Percentiles rank a stretch among this genome's conserved stretches.
Conservation (phyloP, 371 early-diverging fungal genomes). For the Capniomyces stellatus region DNA sequence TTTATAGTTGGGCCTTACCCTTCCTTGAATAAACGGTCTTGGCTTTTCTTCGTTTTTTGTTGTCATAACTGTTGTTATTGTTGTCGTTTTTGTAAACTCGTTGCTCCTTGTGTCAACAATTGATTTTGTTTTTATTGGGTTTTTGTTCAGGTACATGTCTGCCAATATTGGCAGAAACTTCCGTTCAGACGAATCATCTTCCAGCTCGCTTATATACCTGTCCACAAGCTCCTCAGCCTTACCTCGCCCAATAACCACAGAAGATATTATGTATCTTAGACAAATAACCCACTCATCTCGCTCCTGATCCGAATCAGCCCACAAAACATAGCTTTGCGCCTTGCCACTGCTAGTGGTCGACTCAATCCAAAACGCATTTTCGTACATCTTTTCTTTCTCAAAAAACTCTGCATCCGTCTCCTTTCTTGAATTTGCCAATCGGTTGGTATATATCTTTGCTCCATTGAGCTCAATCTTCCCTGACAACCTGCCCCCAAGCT, state of each 20-base stretch:
- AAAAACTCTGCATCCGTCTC: neutral
- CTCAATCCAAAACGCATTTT: neutral
- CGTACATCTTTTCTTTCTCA: neutral
- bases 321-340: slow-evolving; percentile 26
- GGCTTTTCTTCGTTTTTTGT: too few relatives aligned
- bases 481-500: slow-evolving; percentile 17
- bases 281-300: slow-evolving; percentile 71
- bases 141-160: neutral
- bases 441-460: slow-evolving; percentile 19
- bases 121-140: too few relatives aligned
- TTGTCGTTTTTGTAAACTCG: too few relatives aligned
- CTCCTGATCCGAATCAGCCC: slow-evolving; percentile 69
- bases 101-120: too few relatives aligned
- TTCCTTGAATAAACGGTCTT: too few relatives aligned
- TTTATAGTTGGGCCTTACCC: too few relatives aligned
- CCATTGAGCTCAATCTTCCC: slow-evolving; percentile 15
- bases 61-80: too few relatives aligned
- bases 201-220: neutral
- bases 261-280: slow-evolving; percentile 23
- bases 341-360: neutral
- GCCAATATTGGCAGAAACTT: neutral
- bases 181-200: neutral
- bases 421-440: neutral
- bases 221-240: neutral
- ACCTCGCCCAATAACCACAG: neutral